Percentiles rank a stretch among this genome's conserved stretches.
phyloP scores from a whole-genome alignment of 164 flowering plant species.

The Paratinospora sagittata region DNA sequence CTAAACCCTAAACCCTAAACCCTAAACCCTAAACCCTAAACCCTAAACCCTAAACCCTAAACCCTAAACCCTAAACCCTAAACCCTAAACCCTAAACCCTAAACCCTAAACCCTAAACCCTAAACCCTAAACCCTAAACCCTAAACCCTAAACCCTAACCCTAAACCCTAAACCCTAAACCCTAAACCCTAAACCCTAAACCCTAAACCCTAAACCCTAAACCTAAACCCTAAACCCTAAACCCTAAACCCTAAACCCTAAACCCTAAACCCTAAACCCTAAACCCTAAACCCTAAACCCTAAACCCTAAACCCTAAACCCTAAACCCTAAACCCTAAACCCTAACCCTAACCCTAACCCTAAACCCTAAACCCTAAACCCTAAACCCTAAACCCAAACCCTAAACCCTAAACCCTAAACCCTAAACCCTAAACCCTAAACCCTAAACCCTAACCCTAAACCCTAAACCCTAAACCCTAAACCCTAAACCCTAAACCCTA shows the following conservation, averaged over 20 bases:
- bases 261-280: conserved; percentile 19
- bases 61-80: conserved; percentile 15
- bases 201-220: too few relatives aligned
- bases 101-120: conserved; percentile 18
- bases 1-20: conserved; percentile 17
- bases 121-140: conserved; percentile 16
- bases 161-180: conserved; percentile 20
- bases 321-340: conserved; percentile 19
- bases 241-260: conserved; percentile 20
- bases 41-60: conserved; percentile 18
- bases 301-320: conserved; percentile 13
- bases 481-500: conserved; percentile 16
- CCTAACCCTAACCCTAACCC: conserved; percentile 17
- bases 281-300: conserved; percentile 16
- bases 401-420: conserved; percentile 17
- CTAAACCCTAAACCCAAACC: conserved; percentile 14
- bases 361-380: conserved; percentile 15
- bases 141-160: conserved; percentile 17
- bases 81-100: conserved; percentile 19
- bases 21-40: conserved; percentile 17
- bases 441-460: too few relatives aligned
- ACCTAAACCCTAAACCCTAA: conserved; percentile 22
- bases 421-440: conserved; percentile 17
- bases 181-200: conserved; percentile 21
- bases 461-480: conserved; percentile 16